Conservation (phyloP, 2,329 filamentous ascomycete genomes). For the Nigrospora sphaerica region DNA sequence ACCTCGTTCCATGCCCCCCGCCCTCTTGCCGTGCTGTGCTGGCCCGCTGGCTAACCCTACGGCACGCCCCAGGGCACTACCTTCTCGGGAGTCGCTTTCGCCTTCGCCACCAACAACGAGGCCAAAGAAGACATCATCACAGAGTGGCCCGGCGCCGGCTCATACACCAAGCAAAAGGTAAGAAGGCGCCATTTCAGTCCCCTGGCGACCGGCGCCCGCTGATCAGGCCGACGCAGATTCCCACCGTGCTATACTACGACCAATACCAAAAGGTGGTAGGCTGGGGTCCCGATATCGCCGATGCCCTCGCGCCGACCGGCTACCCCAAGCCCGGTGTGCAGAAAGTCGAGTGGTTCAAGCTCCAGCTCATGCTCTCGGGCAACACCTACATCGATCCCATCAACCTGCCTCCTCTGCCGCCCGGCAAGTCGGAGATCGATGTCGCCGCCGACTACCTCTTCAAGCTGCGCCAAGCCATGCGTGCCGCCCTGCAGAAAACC, state of each 20-base stretch:
- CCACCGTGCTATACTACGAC: slow-evolving; percentile 98
- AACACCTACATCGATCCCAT: slow-evolving; percentile 99
- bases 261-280: slow-evolving; percentile 99
- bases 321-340: slow-evolving; percentile 97
- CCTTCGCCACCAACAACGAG: slow-evolving; percentile 4
- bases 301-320: slow-evolving; percentile 90
- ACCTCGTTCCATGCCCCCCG: too few relatives aligned
- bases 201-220: slow-evolving; percentile 9
- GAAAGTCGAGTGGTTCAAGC: slow-evolving; percentile 99
- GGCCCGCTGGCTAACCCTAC: background rate
- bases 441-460: slow-evolving; percentile 99
- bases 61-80: background rate
- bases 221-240: slow-evolving; percentile 57
- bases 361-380: slow-evolving; percentile 96
- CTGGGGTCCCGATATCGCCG: slow-evolving; percentile 96
- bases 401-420: slow-evolving; percentile 93
- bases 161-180: slow-evolving; percentile 98
- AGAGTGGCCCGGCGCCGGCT: slow-evolving; percentile 43
- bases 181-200: slow-evolving; percentile 5
- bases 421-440: slow-evolving; percentile 97
- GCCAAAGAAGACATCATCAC: slow-evolving; percentile 1
- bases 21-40: too few relatives aligned
- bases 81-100: slow-evolving; percentile 3
- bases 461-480: slow-evolving; percentile 95
- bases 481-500: slow-evolving; percentile 90